These are phyloP conservation scores for Bjerkandera adusta DNA, from an alignment of 1,284 basidiomycete species.

Conservation along the genomic window DNA sequence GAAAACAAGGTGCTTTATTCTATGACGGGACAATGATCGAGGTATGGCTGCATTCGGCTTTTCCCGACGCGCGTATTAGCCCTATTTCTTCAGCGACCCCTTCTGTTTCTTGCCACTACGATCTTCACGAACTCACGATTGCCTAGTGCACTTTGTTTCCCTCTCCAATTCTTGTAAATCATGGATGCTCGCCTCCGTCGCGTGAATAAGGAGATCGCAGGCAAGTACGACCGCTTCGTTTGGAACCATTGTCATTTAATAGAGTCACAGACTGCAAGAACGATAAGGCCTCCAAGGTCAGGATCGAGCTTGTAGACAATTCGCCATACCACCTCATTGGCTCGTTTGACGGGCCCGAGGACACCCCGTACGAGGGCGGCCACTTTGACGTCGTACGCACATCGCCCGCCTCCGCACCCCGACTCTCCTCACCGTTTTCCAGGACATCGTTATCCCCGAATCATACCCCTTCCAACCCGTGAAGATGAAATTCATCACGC, in stretches of 20 bases:
- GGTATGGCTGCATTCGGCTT: too few species aligned
- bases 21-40: too few species aligned
- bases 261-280: constrained; percentile 98
- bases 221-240: constrained; percentile 37
- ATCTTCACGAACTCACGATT: constrained; percentile 2
- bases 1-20: too few species aligned
- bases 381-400: constrained; percentile 80
- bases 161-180: constrained; percentile 10
- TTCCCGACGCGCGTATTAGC: neutral
- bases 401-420: neutral
- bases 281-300: constrained; percentile 85
- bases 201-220: constrained; percentile 90
- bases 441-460: constrained; percentile 96
- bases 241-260: too few species aligned
- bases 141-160: constrained; percentile 4
- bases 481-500: constrained; percentile 98
- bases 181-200: constrained; percentile 88
- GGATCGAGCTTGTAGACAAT: constrained; percentile 83
- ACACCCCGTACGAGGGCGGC: constrained; percentile 93
- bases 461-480: constrained; percentile 96
- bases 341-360: constrained; percentile 89
- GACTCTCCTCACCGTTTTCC: constrained; percentile 4
- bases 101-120: constrained; percentile 1
- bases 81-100: neutral
- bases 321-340: constrained; percentile 89